Conservation (phyloP, 306 rosid genomes). For the Ceratonia siliqua region DNA sequence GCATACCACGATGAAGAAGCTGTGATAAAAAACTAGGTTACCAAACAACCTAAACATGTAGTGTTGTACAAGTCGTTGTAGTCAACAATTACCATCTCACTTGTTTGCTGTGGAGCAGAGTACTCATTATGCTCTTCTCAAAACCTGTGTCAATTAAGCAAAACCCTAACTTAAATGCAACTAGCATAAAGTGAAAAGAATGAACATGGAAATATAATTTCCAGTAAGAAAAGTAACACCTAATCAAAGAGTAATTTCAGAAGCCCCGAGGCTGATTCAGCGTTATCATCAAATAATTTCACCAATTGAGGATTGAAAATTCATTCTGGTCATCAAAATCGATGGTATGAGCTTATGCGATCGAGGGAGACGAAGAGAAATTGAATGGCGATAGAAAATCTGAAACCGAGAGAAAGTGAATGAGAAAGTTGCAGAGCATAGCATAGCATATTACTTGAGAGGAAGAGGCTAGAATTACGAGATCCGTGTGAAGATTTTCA, state of each 20-base stretch:
- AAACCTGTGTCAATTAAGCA: not conserved
- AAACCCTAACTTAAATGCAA: constrained; percentile 38
- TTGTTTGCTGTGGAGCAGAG: not conserved
- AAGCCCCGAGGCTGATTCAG: not conserved
- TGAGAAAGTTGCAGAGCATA: not conserved
- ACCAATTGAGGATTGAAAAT: not conserved
- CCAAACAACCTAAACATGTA: not conserved
- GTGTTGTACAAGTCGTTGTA: not conserved
- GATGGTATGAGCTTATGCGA: not conserved
- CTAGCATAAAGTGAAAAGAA: not conserved
- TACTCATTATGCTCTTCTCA: not conserved
- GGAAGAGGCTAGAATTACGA: constrained; percentile 79
- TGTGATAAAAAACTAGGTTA: constrained; percentile 21
- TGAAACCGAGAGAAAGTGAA: not conserved
- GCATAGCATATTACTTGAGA: constrained; percentile 56
- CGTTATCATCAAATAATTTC: not conserved
- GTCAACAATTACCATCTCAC: not conserved
- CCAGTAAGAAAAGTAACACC: not conserved
- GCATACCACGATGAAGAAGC: constrained; percentile 87
- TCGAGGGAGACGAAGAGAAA: not conserved
- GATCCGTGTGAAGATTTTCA: constrained; percentile 88
- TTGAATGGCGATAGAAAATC: not conserved
- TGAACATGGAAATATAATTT: not conserved
- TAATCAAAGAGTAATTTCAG: not conserved
- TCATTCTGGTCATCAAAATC: not conserved